Base-by-base conservation (phyloP, 2,329 filamentous ascomycete genomes). In the Fusarium goolgardi region DNA sequence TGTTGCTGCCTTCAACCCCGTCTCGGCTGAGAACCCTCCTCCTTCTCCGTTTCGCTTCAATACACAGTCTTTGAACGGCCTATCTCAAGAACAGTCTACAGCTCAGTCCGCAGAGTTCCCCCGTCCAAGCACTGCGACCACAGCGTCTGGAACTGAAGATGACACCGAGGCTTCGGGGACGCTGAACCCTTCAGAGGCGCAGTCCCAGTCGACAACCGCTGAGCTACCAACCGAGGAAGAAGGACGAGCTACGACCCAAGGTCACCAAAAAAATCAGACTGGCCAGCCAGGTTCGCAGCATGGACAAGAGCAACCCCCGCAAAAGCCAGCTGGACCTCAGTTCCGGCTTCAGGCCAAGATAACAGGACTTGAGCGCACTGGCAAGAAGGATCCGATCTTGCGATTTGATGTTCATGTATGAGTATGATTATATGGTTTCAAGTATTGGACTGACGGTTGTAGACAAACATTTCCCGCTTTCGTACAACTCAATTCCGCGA, bases 381-480 rank as follows among this genome's bases (percentile, higher is more conserved):
- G 94, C 64, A 94, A 96, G 79, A 99, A 98, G 80, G 96, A 99
- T 75, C 94, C 94, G 1, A 94, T 98, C 70, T 81, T 99, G 63
- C 89, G 93, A 73, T 99, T 99, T 77, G 96, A 99, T 81, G 93
- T 98, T 67, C 93, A 99, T 81, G 96, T 98, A 89, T 37, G 73
- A 71, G 18, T 53, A 31, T 37, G 27, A 32, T 29, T 20, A n/a
- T 52, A 16, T 46, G 53, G 10, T 35, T 23, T 13, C 16, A 35
- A 18, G 44, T 20, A 47, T 29, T 44, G n/a, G 27, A 56, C 74
- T 78, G 65, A 77, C 73, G 70, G 50, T 16, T 40, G 5, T 59
- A 99, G 96, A 99, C 96, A 70, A 99, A 99, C 80, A 91, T 99
- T n/a, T 94, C 95, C 54, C 95, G 95, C 72, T 99, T 97, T 80